These are phyloP conservation scores for Marchantia polymorpha DNA, from an alignment of 225 moss, liverwort and hornwort genomes.

Conservation along the genomic window DNA sequence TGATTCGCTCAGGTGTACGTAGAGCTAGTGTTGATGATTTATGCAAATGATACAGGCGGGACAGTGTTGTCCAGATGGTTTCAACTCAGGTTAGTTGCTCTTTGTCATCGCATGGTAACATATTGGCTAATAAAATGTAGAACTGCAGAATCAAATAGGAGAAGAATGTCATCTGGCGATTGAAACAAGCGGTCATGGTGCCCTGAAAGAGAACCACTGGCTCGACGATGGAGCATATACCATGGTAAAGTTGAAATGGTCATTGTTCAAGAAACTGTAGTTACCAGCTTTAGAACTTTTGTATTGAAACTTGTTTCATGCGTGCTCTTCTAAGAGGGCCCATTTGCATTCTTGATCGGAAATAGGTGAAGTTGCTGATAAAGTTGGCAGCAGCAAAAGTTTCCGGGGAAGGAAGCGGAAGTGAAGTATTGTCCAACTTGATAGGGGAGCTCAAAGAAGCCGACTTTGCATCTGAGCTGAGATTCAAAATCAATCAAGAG, in stretches of 20 bases:
- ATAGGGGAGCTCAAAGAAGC: constrained; percentile 91
- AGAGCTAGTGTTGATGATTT: neutral
- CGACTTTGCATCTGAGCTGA: constrained; percentile 71
- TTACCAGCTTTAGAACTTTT: neutral
- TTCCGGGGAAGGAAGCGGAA: constrained; percentile 74
- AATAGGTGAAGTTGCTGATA: constrained; percentile 86
- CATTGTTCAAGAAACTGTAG: neutral
- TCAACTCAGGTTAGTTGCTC: neutral
- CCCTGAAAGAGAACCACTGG: constrained; percentile 92
- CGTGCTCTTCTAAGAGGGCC: neutral
- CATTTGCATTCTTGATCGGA: neutral
- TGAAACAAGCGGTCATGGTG: constrained; percentile 98
- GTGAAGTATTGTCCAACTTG: constrained; percentile 78
- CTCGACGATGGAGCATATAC: constrained; percentile 98
- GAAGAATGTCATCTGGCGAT: constrained; percentile 86
- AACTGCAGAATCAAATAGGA: constrained; percentile 63
- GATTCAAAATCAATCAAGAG: constrained; percentile 87
- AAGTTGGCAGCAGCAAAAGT: constrained; percentile 85
- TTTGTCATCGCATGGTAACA: neutral
- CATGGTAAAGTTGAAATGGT: constrained; percentile 49
- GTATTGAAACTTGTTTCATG: neutral
- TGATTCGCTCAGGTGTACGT: neutral
- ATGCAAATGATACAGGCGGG: neutral
- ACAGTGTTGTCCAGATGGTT: neutral
- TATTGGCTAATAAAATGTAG: neutral